phyloP scores from a whole-genome alignment of 2,329 filamentous ascomycete genomes.

The Ophiosphaerella korrae region DNA sequence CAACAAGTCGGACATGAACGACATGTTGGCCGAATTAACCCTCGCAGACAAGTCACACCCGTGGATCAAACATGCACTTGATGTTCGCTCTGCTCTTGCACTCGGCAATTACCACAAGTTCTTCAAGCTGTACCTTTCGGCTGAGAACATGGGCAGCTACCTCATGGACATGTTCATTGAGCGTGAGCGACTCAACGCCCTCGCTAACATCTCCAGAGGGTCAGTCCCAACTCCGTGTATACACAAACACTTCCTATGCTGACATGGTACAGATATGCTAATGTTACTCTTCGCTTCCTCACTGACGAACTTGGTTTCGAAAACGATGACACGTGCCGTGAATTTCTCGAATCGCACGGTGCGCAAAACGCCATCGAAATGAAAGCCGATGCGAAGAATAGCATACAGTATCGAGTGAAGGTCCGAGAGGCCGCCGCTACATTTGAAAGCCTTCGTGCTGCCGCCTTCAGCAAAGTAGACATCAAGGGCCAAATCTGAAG shows the following conservation, averaged over 20 bases:
- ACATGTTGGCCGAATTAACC: slow-evolving; percentile 98
- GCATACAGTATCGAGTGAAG: slow-evolving; percentile 49
- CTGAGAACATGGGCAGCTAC: slow-evolving; percentile 96
- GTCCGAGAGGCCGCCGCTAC: slow-evolving; percentile 65
- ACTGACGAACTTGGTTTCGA: slow-evolving; percentile 97
- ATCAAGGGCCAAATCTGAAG: slow-evolving; percentile 94
- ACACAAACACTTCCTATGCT: slow-evolving; percentile 43
- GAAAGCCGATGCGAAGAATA: slow-evolving; percentile 58
- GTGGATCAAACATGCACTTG: slow-evolving; percentile 83
- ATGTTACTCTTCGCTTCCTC: slow-evolving; percentile 85
- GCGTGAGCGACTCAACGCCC: slow-evolving; percentile 86
- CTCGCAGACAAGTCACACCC: slow-evolving; percentile 89
- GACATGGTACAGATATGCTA: slow-evolving; percentile 77
- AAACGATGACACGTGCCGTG: slow-evolving; percentile 84
- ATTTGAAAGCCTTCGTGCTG: slow-evolving; percentile 74
- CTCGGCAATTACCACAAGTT: slow-evolving; percentile 97
- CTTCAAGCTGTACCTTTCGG: slow-evolving; percentile 93
- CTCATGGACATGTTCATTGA: slow-evolving; percentile 99
- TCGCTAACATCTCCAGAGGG: slow-evolving; percentile 94
- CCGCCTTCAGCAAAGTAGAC: slow-evolving; percentile 85
- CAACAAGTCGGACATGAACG: slow-evolving; percentile 97
- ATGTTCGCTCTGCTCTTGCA: slow-evolving; percentile 88
- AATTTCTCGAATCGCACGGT: slow-evolving; percentile 84
- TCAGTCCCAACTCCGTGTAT: slow-evolving; percentile 58
- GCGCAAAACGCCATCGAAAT: slow-evolving; percentile 79